Evolutionary conservation across 768 basidiomycete species (phyloP), one percentile per base, ranked within the genome.

Genomic region (Infundibulicybe gibba): DNA sequence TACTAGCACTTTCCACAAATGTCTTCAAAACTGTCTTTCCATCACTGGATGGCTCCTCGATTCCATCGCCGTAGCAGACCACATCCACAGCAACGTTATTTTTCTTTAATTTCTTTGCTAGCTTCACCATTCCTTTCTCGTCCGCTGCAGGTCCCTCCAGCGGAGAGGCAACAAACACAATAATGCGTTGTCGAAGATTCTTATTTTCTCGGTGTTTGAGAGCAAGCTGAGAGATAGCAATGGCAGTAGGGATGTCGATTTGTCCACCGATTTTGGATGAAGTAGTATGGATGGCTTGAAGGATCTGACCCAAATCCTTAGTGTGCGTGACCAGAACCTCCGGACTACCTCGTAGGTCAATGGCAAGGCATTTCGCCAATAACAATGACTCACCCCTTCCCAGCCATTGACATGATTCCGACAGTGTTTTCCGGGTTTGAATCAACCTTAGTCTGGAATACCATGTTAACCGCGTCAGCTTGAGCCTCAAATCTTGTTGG

Each of bases 21-120:
- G 83, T 76, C 57, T 74, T 78, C 50, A 99, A 72, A 46, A 91
- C 80, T 13, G 69, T 68, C 58, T 81, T 80, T 40, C 75, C 80
- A 38, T 82, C 81, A 49, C 79, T 84, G 13, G 62, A 63, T 5
- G 71, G 66, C 58, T 82, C 80, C 60, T 86, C 87, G 39, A 94
- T 88, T 5, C 83, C 89, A 56, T 95, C 94, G 1, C 95, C 95
- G 64, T 92, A 97, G 5, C 80, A 80, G 21, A 98, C 73, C 43
- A 98, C 74, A 65, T 99, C 97, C 19, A 98, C 78, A 1, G 94
- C 90, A 37, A 99, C 93, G 57, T 97, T 99, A 65, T 98, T 98
- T 84, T 99, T 99, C 77, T 97, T 97, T 51, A 99, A 75, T 66
- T 93, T 97, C 76, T 94, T 97, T 9, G 94, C 97, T 32, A 99